Percentiles rank a stretch among this genome's conserved stretches.
phyloP scores from a whole-genome alignment of 345 rosid species.

The Theobroma cacao region DNA sequence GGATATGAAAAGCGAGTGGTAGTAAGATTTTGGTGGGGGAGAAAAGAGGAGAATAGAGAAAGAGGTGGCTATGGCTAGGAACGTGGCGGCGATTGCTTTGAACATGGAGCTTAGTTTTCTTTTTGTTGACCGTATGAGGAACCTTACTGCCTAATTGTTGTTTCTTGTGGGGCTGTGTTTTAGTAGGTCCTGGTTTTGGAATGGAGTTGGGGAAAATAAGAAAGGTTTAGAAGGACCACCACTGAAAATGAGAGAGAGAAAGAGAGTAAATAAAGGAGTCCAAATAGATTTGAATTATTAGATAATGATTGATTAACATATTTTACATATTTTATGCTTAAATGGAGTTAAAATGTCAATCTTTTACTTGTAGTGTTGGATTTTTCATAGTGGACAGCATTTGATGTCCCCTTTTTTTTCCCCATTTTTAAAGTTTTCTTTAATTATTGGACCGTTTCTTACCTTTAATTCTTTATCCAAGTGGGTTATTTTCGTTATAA shows the following conservation, averaged over 20 bases:
- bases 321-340: not conserved
- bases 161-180: not conserved
- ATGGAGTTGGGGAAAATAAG: not conserved
- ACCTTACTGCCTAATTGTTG: not conserved
- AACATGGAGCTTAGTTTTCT: constrained; percentile 25
- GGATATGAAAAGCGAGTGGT: constrained; percentile 57
- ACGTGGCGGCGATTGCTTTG: constrained; percentile 26
- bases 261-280: not conserved
- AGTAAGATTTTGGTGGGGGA: constrained; percentile 46
- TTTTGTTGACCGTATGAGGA: not conserved
- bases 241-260: not conserved
- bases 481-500: not conserved
- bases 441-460: constrained; percentile 1
- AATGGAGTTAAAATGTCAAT: not conserved
- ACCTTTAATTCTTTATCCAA: constrained; percentile 10
- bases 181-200: not conserved
- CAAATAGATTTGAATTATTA: not conserved
- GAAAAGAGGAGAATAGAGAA: constrained; percentile 34
- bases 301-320: constrained; percentile 1
- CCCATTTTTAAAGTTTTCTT: not conserved
- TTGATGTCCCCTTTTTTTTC: not conserved
- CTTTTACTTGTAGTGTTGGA: not conserved
- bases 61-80: constrained; percentile 40
- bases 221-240: not conserved
- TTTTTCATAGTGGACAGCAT: not conserved